Evolutionary conservation across 345 rosid species (phyloP).

Genomic region (Brassica carinata): DNA sequence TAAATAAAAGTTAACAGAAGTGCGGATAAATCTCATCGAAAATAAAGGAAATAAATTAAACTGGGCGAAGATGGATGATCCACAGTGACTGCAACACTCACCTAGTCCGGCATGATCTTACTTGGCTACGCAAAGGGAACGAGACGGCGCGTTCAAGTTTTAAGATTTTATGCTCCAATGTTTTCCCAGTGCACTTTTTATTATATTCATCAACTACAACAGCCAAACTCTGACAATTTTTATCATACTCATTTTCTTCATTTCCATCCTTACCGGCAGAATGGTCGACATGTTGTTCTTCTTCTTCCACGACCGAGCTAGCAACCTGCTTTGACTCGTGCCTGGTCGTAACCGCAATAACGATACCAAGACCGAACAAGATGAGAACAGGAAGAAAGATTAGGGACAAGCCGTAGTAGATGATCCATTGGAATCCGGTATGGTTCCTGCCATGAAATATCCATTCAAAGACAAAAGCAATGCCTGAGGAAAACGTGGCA

Average conservation of each 20-base stretch:
- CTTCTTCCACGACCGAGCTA: neutral
- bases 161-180: neutral
- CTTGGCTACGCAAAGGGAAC: constrained; percentile 21
- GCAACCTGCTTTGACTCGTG: neutral
- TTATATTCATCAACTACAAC: neutral
- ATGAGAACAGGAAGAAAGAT: constrained; percentile 22
- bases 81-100: constrained; percentile 9
- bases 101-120: constrained; percentile 27
- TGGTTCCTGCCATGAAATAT: constrained; percentile 9
- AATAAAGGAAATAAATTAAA: neutral
- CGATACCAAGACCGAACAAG: constrained; percentile 1
- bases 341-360: constrained; percentile 1
- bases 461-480: constrained; percentile 33
- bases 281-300: neutral
- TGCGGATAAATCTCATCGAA: neutral
- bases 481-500: neutral
- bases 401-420: constrained; percentile 25
- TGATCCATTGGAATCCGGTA: constrained; percentile 20
- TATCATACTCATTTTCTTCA: neutral
- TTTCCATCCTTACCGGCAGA: neutral
- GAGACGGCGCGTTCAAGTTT: constrained; percentile 30
- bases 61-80: neutral
- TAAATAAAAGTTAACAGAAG: neutral
- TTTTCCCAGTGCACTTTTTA: neutral
- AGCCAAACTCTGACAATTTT: constrained; percentile 9